Conservation (phyloP, 441 rosid genomes). For the Brassica hybrid region DNA sequence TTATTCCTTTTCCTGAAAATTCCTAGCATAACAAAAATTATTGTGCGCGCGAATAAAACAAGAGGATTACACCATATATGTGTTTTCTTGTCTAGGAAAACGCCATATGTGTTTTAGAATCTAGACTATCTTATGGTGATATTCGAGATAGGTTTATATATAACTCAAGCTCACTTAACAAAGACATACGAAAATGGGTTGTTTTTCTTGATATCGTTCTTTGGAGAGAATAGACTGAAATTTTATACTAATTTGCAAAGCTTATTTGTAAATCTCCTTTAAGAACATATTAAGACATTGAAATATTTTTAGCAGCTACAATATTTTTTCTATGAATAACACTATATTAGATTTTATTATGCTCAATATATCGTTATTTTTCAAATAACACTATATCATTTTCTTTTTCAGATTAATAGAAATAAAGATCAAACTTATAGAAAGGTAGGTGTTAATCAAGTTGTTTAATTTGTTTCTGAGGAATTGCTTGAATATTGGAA, state of each 20-base stretch:
- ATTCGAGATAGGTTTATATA: constrained; percentile 2
- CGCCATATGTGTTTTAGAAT: constrained; percentile 1
- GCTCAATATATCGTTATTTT: background rate
- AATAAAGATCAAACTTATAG: no score
- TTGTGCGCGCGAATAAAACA: constrained; percentile 2
- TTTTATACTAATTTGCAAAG: background rate
- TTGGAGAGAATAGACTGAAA: background rate
- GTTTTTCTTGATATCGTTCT: constrained; percentile 22
- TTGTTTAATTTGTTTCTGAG: constrained; percentile 4
- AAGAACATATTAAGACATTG: background rate
- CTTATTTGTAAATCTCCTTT: background rate
- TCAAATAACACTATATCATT: background rate
- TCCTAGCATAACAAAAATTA: background rate
- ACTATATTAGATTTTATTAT: background rate
- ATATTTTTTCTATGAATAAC: background rate
- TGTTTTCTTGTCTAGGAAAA: constrained; percentile 1
- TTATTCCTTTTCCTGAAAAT: constrained; percentile 26
- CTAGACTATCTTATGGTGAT: background rate
- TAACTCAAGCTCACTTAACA: constrained; percentile 22
- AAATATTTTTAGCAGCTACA: background rate
- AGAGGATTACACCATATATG: background rate
- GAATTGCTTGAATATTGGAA: constrained; percentile 34
- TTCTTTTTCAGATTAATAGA: background rate
- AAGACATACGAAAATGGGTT: constrained; percentile 1
- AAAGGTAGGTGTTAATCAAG: background rate